Base-by-base conservation (phyloP, 257 asterid genomes). In the Nicotiana noctiflora region DNA sequence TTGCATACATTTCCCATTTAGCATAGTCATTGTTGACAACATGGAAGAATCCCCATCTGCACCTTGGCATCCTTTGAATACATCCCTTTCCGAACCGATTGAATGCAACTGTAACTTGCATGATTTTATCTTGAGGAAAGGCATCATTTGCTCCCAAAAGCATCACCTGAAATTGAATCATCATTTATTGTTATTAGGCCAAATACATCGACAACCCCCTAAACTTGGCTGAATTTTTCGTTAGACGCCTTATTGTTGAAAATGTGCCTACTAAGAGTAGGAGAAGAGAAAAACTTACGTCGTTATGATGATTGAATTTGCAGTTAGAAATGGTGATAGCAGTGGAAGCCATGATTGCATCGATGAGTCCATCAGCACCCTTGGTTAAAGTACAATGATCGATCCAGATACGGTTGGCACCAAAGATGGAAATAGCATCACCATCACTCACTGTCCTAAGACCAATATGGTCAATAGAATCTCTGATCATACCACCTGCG, bases 271-370 rank as follows among this genome's bases (percentile, higher is more conserved):
- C 4, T 25, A 13, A 62, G 68, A 25, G 9, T 49, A 64, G 55
- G 11, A 19, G 37, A 63, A 14, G n/a, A 25, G 67, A 9, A 56
- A 12, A 63, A 83, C 94, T 88, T 88, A 91, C 98, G 56, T 88
- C 89, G 64, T 94, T 88, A 46, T 94, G 98, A 78, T 92, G 86
- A 88, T 92, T 92, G 87, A 94, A 94, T 82, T 94, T 92, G 92
- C 97, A 91, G 87, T 92, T 92, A 70, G 98, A 94, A 81, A 94
- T 88, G 80, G 98, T 94, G 65, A 94, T 78, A 10, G 98, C 98
- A 0, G 97, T 94, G 66, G 98, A 94, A n/a, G 91, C 98, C 87
- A 86, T 87, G 61, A 94, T 88, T 51, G 89, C 98, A 61, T 93
- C 97, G 15, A 92, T 46, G 65, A 92, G 97, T 1, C 98, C 98